These are phyloP conservation scores for Capsicum rhomboideum DNA, from an alignment of 257 asterid species.

Conservation along the genomic window DNA sequence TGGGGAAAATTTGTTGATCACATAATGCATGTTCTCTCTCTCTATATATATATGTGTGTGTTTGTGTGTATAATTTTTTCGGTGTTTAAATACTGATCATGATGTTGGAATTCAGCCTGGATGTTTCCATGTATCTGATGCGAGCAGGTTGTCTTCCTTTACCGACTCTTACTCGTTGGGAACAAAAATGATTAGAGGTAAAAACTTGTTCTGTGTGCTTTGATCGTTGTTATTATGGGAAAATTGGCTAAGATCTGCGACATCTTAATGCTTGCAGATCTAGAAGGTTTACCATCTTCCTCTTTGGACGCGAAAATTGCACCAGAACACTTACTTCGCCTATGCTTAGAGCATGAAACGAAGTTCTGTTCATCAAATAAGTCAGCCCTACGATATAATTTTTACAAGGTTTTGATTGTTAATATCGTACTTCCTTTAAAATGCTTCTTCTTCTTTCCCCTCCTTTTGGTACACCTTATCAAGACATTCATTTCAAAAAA, in stretches of 20 bases:
- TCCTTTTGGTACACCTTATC: background rate
- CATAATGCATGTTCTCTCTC: conserved; percentile 4
- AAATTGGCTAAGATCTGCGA: background rate
- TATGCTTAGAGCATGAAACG: conserved; percentile 73
- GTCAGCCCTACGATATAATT: conserved; percentile 47
- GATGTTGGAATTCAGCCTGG: conserved; percentile 42
- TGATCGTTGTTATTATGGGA: background rate
- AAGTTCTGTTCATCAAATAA: conserved; percentile 32
- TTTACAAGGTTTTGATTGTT: conserved; percentile 49
- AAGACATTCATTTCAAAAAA: background rate
- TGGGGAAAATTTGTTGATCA: background rate
- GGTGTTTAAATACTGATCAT: background rate
- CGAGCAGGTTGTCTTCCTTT: conserved; percentile 51
- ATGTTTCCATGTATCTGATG: conserved; percentile 44
- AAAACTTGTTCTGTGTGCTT: background rate
- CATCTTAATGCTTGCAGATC: conserved; percentile 23
- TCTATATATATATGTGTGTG: no score
- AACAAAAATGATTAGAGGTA: conserved; percentile 46
- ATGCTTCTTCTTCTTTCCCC: background rate
- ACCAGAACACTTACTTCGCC: conserved; percentile 78
- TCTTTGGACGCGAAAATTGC: conserved; percentile 65
- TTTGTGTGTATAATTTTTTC: background rate
- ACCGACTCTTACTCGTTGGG: conserved; percentile 62
- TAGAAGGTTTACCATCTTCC: conserved; percentile 54
- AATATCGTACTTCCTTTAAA: background rate